Conservation (phyloP, 2,329 filamentous ascomycete genomes). For the Pestalotiopsis fici region DNA sequence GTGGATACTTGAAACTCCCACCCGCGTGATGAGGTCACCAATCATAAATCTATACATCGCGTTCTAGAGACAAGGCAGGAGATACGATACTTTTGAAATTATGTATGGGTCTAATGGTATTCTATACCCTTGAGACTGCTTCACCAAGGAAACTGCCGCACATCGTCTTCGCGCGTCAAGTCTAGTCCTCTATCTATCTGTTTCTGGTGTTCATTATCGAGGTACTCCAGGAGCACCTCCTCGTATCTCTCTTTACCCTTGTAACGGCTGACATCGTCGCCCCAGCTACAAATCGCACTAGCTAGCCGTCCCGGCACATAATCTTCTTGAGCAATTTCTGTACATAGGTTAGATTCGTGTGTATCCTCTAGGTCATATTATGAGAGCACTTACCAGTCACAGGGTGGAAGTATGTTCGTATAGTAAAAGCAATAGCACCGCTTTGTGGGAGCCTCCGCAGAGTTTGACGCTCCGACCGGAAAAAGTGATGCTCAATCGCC, state of each 20-base stretch:
- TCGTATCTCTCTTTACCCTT: conserved; percentile 78
- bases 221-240: conserved; percentile 72
- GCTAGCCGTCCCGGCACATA: conserved; percentile 79
- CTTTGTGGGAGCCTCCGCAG: conserved; percentile 62
- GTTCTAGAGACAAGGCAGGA: not conserved
- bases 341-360: conserved; percentile 22
- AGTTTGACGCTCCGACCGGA: conserved; percentile 75
- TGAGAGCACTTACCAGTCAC: conserved; percentile 32
- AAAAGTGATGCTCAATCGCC: conserved; percentile 72
- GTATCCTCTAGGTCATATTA: no score
- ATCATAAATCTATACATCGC: no score
- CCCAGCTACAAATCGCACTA: conserved; percentile 80
- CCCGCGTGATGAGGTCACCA: no score
- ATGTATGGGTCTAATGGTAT: no score
- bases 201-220: conserved; percentile 73
- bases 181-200: conserved; percentile 70
- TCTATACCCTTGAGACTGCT: not conserved
- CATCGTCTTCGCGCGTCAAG: conserved; percentile 59
- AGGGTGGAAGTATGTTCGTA: conserved; percentile 78
- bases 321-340: conserved; percentile 66
- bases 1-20: no score
- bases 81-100: not conserved
- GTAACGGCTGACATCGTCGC: conserved; percentile 73
- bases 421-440: conserved; percentile 70
- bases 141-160: conserved; percentile 62